Conservation (phyloP, 352 stramenopile genomes). For the Globisporangium orthogonon region DNA sequence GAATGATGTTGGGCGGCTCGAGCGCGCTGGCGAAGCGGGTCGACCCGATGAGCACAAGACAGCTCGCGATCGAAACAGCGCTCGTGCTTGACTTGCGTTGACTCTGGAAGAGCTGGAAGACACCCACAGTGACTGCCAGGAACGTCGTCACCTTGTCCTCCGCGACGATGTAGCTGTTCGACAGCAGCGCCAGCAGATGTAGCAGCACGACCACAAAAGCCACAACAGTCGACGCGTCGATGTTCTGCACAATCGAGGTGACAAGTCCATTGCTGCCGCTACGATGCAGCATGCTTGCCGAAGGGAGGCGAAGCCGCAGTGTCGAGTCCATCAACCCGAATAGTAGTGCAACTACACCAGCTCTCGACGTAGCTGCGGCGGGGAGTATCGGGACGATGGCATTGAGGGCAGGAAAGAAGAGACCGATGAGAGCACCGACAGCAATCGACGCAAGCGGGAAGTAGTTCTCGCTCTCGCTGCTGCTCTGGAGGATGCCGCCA, state of each 20-base stretch:
- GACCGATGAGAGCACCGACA: constrained; percentile 1
- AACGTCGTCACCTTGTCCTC: constrained; percentile 71
- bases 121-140: constrained; percentile 41
- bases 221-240: constrained; percentile 19
- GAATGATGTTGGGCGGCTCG: constrained; percentile 69
- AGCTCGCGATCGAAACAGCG: constrained; percentile 11
- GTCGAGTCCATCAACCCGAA: constrained; percentile 9
- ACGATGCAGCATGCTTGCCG: background rate
- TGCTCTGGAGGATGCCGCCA: background rate
- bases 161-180: constrained; percentile 85
- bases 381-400: constrained; percentile 7
- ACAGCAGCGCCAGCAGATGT: constrained; percentile 60
- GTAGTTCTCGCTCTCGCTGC: background rate
- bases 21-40: constrained; percentile 38
- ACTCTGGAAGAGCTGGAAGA: constrained; percentile 30
- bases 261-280: background rate
- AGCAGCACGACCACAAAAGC: constrained; percentile 42
- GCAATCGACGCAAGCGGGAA: constrained; percentile 2
- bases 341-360: constrained; percentile 1
- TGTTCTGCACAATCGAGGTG: background rate
- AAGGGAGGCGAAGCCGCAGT: background rate
- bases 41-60: constrained; percentile 32
- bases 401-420: constrained; percentile 7
- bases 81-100: constrained; percentile 10
- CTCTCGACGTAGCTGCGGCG: constrained; percentile 6